Evolutionary conservation across 2,329 filamentous ascomycete genomes (phyloP), one percentile per base, ranked within the genome.

Genomic region (Oidium heveae): DNA sequence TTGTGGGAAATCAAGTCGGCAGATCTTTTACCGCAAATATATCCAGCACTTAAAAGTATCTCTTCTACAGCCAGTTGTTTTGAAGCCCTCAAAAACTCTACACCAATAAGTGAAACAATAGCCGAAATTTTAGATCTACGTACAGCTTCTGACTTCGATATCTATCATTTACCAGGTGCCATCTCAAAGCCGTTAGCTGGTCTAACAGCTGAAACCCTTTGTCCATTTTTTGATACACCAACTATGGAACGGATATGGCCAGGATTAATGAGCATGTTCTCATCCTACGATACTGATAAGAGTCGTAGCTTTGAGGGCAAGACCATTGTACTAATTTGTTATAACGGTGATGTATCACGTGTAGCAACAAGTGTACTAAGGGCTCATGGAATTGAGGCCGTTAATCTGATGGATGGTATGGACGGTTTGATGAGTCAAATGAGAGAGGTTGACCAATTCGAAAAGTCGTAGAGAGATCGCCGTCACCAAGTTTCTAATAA

Each of bases 331-430:
- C 8, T 50, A 9, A 16, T 56, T 13, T 56, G 52, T 34, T 54
- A 56, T 43, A 33, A 51, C 46, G 52, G 55, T 13, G 55, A 56
- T 33, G 51, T 34, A 15, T 52, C 55, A 24, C 52, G 52, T 3
- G 12, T 56, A 15, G 52, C 55, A 2, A 44, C 43, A 6, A 54
- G 32, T 37, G 24, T 56, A 16, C 22, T 53, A 24, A 34, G n/a
- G 20, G 34, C 33, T 24, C 32, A 24, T 18, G 51, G 51, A 22
- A 37, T 53, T 41, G n/a, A 41, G 22, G 51, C 51, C 16, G 46
- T 49, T 32, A 49, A 15, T 16, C 15, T 49, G 28, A 28, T 24
- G 24, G 22, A 15, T 24, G 46, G 46, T 22, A 49, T 49, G 20
- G 28, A 28, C 9, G 10, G 16, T 39, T 39, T 39, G 16, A n/a